Conservation (phyloP, 2,329 filamentous ascomycete species). For the Scedosporium boydii region DNA sequence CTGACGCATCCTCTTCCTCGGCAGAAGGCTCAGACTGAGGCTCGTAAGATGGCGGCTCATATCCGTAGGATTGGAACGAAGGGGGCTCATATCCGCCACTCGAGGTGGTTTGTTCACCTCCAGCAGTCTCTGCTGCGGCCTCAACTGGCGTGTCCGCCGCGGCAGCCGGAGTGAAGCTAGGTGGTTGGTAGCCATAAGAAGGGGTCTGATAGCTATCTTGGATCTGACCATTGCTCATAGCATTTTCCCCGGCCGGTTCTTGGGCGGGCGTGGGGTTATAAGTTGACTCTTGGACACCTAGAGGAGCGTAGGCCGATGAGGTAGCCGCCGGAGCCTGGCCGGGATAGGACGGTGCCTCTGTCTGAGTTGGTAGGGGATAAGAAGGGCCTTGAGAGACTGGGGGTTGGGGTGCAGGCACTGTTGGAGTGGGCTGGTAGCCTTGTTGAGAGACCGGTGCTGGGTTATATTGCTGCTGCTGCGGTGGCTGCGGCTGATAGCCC, state of each 20-base stretch:
- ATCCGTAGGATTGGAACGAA: conserved; percentile 49
- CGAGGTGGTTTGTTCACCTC: conserved; percentile 5
- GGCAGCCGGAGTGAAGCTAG: conserved; percentile 22
- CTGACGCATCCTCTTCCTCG: conserved; percentile 29
- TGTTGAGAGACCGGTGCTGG: not conserved
- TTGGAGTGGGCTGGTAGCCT: not conserved
- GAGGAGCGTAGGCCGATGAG: conserved; percentile 9
- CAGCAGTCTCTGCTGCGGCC: not conserved
- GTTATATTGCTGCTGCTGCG: conserved; percentile 6
- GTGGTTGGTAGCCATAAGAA: conserved; percentile 43
- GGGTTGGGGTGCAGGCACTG: not conserved
- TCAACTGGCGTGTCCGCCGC: conserved; percentile 7
- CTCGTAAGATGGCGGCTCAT: conserved; percentile 49
- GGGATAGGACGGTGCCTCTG: not conserved
- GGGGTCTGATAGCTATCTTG: conserved; percentile 13
- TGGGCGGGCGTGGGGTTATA: not conserved
- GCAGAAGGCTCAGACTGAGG: conserved; percentile 29
- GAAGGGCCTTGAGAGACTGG: not conserved
- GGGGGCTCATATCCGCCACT: conserved; percentile 49
- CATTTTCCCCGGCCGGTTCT: not conserved
- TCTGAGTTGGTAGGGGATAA: not conserved
- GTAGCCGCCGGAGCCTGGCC: conserved; percentile 1
- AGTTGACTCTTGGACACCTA: not conserved
- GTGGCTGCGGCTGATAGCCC: conserved; percentile 11
- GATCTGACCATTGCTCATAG: not conserved